Conservation (phyloP, 768 basidiomycete genomes). For the Russula brevipes region DNA sequence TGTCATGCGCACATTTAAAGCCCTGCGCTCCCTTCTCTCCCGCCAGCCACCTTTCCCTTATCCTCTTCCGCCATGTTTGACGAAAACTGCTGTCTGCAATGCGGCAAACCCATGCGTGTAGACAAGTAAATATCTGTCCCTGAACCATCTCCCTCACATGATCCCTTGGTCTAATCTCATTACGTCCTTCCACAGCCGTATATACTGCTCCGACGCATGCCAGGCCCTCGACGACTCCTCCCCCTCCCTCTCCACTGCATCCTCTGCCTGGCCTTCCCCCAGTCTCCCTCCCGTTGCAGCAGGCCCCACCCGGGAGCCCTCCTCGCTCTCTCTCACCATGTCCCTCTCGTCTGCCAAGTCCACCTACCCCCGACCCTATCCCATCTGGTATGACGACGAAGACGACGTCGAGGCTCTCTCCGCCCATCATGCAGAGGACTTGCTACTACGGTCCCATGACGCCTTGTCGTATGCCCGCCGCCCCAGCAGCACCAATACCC, state of each 20-base stretch:
- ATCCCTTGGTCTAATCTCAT: slow-evolving; percentile 17
- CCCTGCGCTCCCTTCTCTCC: slow-evolving; percentile 6
- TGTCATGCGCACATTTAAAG: slow-evolving; percentile 20
- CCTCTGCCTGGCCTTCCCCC: slow-evolving; percentile 26
- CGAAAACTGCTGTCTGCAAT: slow-evolving; percentile 30
- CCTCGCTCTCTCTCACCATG: slow-evolving; percentile 21
- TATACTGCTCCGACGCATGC: slow-evolving; percentile 27
- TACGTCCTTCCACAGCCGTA: slow-evolving; percentile 25
- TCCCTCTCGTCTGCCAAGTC: slow-evolving; percentile 19
- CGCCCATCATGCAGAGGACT: slow-evolving; percentile 7
- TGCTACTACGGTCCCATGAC: not conserved
- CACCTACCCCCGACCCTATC: slow-evolving; percentile 9
- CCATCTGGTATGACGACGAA: slow-evolving; percentile 24
- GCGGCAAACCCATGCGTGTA: slow-evolving; percentile 26
- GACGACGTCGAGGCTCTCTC: slow-evolving; percentile 15
- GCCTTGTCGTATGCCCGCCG: slow-evolving; percentile 26
- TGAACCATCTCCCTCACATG: slow-evolving; percentile 19
- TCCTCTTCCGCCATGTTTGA: slow-evolving; percentile 26
- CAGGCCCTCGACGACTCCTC: slow-evolving; percentile 26
- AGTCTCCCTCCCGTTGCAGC: slow-evolving; percentile 15
- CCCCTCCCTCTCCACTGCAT: slow-evolving; percentile 27
- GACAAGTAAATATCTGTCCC: slow-evolving; percentile 22
- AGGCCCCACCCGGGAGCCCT: slow-evolving; percentile 9
- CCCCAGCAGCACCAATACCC: slow-evolving; percentile 26
- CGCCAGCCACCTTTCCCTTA: not conserved